Conservation (phyloP, 108 stramenopile species). For the Pseudonitzschia multistriata region DNA sequence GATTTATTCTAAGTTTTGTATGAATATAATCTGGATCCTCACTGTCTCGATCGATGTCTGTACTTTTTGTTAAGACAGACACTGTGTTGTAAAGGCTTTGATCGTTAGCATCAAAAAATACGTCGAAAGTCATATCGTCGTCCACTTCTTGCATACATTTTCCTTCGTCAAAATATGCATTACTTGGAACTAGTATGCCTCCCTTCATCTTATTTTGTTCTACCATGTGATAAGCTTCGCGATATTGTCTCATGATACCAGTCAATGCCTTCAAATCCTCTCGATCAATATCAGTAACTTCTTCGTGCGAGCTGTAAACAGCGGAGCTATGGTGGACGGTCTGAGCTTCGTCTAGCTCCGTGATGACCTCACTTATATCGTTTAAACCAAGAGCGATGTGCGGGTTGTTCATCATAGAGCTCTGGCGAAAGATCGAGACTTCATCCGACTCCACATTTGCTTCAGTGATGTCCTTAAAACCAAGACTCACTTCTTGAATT, state of each 20-base stretch:
- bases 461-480: slow-evolving; percentile 11
- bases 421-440: slow-evolving; percentile 5
- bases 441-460: slow-evolving; percentile 3
- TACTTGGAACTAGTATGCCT: slow-evolving; percentile 62
- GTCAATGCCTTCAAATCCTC: slow-evolving; percentile 57
- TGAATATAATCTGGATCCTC: slow-evolving; percentile 32
- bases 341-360: neutral
- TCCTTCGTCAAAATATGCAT: slow-evolving; percentile 45
- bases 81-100: slow-evolving; percentile 61
- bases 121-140: slow-evolving; percentile 62
- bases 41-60: slow-evolving; percentile 1
- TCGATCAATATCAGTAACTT: slow-evolving; percentile 31
- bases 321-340: neutral
- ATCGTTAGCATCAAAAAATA: slow-evolving; percentile 86
- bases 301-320: neutral
- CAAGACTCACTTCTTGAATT: slow-evolving; percentile 18
- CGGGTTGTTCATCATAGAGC: slow-evolving; percentile 17
- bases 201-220: slow-evolving; percentile 64
- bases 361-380: slow-evolving; percentile 5
- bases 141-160: slow-evolving; percentile 18
- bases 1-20: slow-evolving; percentile 52
- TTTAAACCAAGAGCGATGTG: slow-evolving; percentile 1
- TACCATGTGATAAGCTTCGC: slow-evolving; percentile 64
- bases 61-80: slow-evolving; percentile 36
- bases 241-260: slow-evolving; percentile 74